phyloP scores from a whole-genome alignment of 805 yeast species.

The Pichia scutulata region DNA sequence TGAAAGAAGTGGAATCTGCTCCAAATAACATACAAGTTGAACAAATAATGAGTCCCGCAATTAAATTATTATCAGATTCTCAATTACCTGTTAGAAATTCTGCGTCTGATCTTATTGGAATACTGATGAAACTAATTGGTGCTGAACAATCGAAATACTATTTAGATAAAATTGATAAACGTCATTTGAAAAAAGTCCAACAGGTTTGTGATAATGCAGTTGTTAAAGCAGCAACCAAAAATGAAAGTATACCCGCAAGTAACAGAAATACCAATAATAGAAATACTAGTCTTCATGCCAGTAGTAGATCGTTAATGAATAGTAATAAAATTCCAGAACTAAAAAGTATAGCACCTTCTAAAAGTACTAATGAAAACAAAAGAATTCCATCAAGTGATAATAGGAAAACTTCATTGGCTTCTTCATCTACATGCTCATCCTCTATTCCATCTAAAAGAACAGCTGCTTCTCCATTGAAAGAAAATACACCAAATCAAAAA shows the following conservation, averaged over 20 bases:
- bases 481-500: slow-evolving; percentile 13
- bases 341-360: background rate
- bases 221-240: slow-evolving; percentile 30
- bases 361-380: background rate
- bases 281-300: no score
- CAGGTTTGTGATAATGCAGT: slow-evolving; percentile 49
- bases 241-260: background rate
- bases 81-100: slow-evolving; percentile 77
- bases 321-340: background rate
- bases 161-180: slow-evolving; percentile 66
- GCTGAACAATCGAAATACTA: slow-evolving; percentile 53
- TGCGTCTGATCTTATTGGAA: slow-evolving; percentile 72
- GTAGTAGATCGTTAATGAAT: no score
- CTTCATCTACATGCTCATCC: slow-evolving; percentile 8
- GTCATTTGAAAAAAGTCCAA: slow-evolving; percentile 55
- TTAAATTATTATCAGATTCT: slow-evolving; percentile 70
- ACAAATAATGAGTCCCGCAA: slow-evolving; percentile 44
- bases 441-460: slow-evolving; percentile 56
- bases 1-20: slow-evolving; percentile 38
- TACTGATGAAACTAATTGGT: slow-evolving; percentile 76
- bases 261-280: background rate
- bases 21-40: slow-evolving; percentile 53
- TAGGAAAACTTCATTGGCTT: no score
- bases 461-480: slow-evolving; percentile 63
- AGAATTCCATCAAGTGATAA: background rate